These are phyloP conservation scores for Phialophora verrucosa DNA, from an alignment of 2,329 filamentous ascomycete genomes.

Conservation along the genomic window DNA sequence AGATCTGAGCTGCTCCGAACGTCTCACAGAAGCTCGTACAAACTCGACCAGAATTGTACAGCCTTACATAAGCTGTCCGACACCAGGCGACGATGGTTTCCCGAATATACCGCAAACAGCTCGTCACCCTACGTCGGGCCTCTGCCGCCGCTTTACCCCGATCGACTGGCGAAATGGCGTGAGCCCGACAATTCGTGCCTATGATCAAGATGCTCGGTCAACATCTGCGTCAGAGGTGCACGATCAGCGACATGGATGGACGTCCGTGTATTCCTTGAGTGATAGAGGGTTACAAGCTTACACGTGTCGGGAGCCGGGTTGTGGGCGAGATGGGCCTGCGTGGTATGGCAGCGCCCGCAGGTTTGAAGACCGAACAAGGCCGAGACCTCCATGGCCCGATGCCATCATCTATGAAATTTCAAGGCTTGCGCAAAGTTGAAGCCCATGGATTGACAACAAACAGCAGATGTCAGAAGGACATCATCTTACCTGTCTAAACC, in stretches of 20 bases:
- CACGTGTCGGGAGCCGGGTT: background rate
- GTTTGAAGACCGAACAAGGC: no score
- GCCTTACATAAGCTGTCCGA: background rate
- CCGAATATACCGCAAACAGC: background rate
- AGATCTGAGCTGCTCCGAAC: constrained; percentile 1
- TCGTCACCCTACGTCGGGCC: background rate
- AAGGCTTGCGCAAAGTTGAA: background rate
- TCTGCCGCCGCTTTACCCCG: background rate
- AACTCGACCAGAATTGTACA: background rate
- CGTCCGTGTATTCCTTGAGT: background rate
- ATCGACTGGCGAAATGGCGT: background rate
- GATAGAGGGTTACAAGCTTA: background rate
- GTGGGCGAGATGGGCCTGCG: background rate
- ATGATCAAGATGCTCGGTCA: background rate
- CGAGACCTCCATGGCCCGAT: no score
- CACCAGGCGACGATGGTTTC: background rate
- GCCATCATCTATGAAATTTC: no score
- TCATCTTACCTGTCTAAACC: background rate
- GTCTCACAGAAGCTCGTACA: background rate
- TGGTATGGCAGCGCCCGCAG: background rate
- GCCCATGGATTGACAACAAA: background rate
- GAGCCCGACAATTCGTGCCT: no score
- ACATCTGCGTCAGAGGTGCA: background rate
- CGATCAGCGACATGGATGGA: background rate
- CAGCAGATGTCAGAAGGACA: background rate